Conservation (phyloP, 2,329 filamentous ascomycete species). For the Colletotrichum truncatum region DNA sequence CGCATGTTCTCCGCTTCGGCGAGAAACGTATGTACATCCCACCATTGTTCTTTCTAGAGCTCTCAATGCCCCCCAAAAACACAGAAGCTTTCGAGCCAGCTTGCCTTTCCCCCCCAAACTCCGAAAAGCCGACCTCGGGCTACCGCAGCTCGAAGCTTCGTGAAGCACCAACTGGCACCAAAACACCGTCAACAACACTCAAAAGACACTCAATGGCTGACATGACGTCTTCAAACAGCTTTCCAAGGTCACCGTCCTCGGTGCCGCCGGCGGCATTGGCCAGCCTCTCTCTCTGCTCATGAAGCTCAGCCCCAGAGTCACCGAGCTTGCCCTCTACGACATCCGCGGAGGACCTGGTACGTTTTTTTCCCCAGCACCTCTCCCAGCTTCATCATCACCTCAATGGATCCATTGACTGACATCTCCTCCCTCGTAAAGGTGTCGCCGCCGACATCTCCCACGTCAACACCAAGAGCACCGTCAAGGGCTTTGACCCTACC, state of each 20-base stretch:
- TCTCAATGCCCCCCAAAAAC: background rate
- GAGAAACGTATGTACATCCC: slow-evolving; percentile 72
- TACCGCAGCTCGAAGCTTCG: background rate
- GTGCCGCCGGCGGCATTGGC: slow-evolving; percentile 97
- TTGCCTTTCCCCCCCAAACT: slow-evolving; percentile 14
- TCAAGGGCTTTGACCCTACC: slow-evolving; percentile 87
- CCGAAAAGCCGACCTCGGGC: slow-evolving; percentile 27
- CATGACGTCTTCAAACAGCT: slow-evolving; percentile 63
- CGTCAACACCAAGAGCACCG: slow-evolving; percentile 98
- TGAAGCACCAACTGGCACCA: background rate
- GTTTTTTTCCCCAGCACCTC: slow-evolving; percentile 44
- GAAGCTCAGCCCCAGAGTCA: slow-evolving; percentile 97
- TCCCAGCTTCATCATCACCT: background rate
- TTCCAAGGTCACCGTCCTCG: slow-evolving; percentile 97
- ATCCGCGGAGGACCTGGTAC: slow-evolving; percentile 92
- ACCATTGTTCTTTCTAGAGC: slow-evolving; percentile 17
- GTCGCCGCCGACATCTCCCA: slow-evolving; percentile 98
- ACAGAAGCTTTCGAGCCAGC: slow-evolving; percentile 1
- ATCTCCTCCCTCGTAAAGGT: slow-evolving; percentile 67
- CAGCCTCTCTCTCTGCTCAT: slow-evolving; percentile 97
- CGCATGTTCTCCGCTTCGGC: slow-evolving; percentile 85
- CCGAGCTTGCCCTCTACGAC: slow-evolving; percentile 96
- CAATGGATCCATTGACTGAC: slow-evolving; percentile 34
- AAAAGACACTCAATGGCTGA: slow-evolving; percentile 25
- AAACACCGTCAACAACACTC: background rate